Conservation (phyloP, 305 asterid species). For the Euphrasia arctica region DNA sequence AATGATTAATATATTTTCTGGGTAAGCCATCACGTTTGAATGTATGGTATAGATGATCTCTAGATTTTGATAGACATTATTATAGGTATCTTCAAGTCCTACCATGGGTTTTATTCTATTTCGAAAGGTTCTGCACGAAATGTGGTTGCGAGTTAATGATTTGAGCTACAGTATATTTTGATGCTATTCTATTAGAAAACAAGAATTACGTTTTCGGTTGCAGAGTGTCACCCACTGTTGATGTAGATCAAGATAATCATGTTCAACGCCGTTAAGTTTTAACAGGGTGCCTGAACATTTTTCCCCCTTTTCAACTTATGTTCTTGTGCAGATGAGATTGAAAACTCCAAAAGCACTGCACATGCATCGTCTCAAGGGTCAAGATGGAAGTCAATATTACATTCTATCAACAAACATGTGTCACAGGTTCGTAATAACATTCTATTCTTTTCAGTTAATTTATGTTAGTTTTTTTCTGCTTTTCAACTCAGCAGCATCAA, state of each 20-base stretch:
- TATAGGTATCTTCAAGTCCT: too few species aligned
- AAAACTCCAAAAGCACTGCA: constrained; percentile 41
- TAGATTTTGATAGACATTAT: neutral
- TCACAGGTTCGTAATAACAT: constrained; percentile 73
- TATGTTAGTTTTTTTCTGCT: constrained; percentile 11
- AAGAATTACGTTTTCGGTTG: neutral
- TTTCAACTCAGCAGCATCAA: constrained; percentile 19
- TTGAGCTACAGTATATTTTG: too few species aligned
- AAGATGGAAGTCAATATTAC: constrained; percentile 44
- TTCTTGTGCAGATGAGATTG: constrained; percentile 48
- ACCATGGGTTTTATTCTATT: too few species aligned
- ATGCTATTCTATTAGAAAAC: too few species aligned
- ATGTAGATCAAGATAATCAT: neutral
- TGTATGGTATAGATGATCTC: constrained; percentile 3
- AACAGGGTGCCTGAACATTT: constrained; percentile 18
- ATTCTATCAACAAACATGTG: constrained; percentile 84
- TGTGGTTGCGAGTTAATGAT: too few species aligned
- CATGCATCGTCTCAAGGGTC: constrained; percentile 32
- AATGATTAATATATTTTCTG: constrained; percentile 5
- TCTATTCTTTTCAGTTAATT: constrained; percentile 18
- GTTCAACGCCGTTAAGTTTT: neutral
- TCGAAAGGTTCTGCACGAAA: too few species aligned
- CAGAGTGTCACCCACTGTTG: neutral
- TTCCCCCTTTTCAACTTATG: constrained; percentile 23
- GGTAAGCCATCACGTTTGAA: constrained; percentile 14